Conservation (phyloP, 2,329 filamentous ascomycete species). For the Claviceps fusiformis region DNA sequence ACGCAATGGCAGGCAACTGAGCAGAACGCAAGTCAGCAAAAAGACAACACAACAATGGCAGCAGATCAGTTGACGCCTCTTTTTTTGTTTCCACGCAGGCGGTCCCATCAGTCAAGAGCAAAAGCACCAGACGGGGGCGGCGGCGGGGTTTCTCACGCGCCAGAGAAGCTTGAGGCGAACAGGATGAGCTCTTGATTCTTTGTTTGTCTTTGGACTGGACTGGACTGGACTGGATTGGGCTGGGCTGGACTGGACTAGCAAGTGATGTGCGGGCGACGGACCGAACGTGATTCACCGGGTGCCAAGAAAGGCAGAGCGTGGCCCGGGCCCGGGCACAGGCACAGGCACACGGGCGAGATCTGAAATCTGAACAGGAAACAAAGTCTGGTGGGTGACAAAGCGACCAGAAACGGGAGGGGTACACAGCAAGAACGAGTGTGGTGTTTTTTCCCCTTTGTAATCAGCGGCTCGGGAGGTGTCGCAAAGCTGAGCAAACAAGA, state of each 20-base stretch:
- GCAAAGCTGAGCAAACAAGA: not conserved
- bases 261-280: slow-evolving; percentile 8
- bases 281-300: not conserved
- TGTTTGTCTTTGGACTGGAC: too few relatives aligned
- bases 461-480: not conserved
- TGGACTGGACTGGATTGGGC: not conserved
- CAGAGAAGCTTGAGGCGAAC: too few relatives aligned
- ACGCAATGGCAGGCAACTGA: not conserved
- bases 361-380: not conserved
- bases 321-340: not conserved
- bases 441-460: too few relatives aligned
- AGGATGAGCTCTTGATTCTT: too few relatives aligned
- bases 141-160: too few relatives aligned
- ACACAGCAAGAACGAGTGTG: too few relatives aligned
- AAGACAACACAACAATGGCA: not conserved
- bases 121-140: too few relatives aligned
- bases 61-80: not conserved
- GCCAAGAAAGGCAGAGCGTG: not conserved
- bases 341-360: not conserved
- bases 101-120: not conserved
- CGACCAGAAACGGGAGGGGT: not conserved
- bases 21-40: not conserved
- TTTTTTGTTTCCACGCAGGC: too few relatives aligned
- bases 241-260: not conserved
- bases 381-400: not conserved